These are phyloP conservation scores for Trichoderma afroharzianum DNA, from an alignment of 2,329 filamentous ascomycete species.

Conservation along the genomic window DNA sequence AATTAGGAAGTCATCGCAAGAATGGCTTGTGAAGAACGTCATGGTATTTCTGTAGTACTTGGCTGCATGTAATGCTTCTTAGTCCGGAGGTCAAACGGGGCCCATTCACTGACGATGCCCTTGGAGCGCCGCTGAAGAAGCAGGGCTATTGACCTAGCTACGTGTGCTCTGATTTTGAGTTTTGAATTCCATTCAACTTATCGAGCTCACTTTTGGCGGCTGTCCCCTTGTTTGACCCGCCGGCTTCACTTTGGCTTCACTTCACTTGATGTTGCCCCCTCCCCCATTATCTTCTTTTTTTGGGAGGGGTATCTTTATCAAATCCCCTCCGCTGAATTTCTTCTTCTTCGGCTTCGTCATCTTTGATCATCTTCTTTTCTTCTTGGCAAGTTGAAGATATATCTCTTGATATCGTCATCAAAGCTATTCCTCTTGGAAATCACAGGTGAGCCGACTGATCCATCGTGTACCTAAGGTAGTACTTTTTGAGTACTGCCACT, in stretches of 20 bases:
- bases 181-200: not conserved
- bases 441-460: not conserved
- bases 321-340: not conserved
- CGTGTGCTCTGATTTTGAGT: not conserved
- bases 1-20: not conserved
- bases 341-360: not conserved
- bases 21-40: not conserved
- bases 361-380: not conserved
- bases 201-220: not conserved
- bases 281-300: not conserved
- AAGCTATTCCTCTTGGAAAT: not conserved
- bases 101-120: constrained; percentile 3
- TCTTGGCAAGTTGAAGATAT: not conserved
- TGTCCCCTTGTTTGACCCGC: not conserved
- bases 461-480: not conserved
- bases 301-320: not conserved
- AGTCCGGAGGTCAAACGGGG: not conserved
- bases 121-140: not conserved
- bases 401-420: not conserved
- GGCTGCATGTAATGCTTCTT: not conserved
- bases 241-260: not conserved
- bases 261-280: not conserved
- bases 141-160: not conserved
- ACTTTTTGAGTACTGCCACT: not conserved
- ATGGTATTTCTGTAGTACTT: not conserved